A percentile compares a stretch with the other conserved stretches of the same genome.
These are phyloP conservation scores for Gossypium laxum DNA, from an alignment of 441 rosid species.

Conservation along the genomic window DNA sequence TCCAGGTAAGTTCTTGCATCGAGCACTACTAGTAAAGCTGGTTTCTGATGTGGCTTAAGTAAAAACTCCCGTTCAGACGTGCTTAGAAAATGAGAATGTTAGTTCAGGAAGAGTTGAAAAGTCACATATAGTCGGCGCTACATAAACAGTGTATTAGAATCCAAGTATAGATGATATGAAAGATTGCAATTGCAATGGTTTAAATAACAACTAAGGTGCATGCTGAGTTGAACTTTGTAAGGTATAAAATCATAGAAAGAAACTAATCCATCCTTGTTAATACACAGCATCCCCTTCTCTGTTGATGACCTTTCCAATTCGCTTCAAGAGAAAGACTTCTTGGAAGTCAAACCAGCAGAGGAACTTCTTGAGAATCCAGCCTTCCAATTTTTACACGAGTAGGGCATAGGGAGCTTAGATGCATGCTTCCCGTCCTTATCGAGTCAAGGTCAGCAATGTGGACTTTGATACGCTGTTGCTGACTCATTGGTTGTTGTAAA, in stretches of 20 bases:
- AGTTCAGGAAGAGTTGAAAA: background rate
- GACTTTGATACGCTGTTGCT: constrained; percentile 11
- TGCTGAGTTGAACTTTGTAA: background rate
- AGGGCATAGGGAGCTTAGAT: constrained; percentile 25
- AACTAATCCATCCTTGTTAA: constrained; percentile 16
- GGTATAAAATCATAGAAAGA: background rate
- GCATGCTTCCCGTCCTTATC: constrained; percentile 3
- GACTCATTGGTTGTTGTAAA: constrained; percentile 28
- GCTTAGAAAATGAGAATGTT: background rate
- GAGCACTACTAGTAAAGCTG: background rate
- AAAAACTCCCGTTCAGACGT: background rate
- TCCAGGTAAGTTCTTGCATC: constrained; percentile 46
- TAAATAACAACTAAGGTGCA: background rate
- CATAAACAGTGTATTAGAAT: background rate
- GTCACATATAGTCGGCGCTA: background rate
- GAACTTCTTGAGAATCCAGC: constrained; percentile 74
- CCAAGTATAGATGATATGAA: background rate
- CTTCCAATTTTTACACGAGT: constrained; percentile 74
- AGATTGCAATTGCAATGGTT: background rate
- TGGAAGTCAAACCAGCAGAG: constrained; percentile 76
- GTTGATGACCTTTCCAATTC: constrained; percentile 74
- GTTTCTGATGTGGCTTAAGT: background rate
- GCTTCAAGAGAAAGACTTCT: constrained; percentile 77
- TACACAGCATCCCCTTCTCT: constrained; percentile 94
- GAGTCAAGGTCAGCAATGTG: constrained; percentile 20